Evolutionary conservation across 148 eudicot genomes (phyloP), one percentile per base, ranked within the genome.

Genomic region (Rhododendron williamsianum): DNA sequence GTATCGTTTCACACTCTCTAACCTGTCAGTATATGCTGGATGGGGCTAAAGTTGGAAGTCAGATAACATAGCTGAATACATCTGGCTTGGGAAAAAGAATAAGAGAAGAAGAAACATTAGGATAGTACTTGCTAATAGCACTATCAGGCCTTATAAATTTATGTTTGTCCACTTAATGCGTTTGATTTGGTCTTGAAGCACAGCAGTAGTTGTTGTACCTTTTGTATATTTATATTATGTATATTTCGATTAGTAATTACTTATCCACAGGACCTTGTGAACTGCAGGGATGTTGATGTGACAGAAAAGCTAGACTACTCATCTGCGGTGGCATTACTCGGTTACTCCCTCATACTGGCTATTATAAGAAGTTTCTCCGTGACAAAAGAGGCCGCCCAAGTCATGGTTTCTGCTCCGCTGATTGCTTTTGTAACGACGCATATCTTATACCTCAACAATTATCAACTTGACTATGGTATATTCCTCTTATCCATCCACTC

Each of bases 241-340:
- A 23, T 71, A 33, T 30, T 65, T 74, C 27, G 16, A 38, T 45
- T 51, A 10, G n/a, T 73, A 35, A 6, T 36, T 36, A 36, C 45
- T 73, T 36, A 73, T 73, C 30, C 46, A 46, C 30, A 23, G 30
- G n/a, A 74, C 73, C 60, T 30, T 11, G 46, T 86, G 16, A 83
- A 79, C 82, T 87, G 89, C 95, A 96, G 98, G 85, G 98, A 96
- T 81, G 85, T 93, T 71, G 94, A 93, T 83, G 77, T 93, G 65
- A 96, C 98, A 10, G 98, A 96, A 88, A 93, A 83, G 91, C 92
- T 96, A 58, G 95, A 96, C 87, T 96, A 96, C 90, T 93, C 92
- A 35, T 96, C 95, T 81, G 98, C 98, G 7, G 93, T 94, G 82
- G 98, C 95, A 0, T 83, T 93, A 56, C 94, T 96, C 60, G 98